Evolutionary conservation across 805 yeast species (phyloP), one percentile per base, ranked within the genome.

Genomic region (Citeromyces nyonsensis): DNA sequence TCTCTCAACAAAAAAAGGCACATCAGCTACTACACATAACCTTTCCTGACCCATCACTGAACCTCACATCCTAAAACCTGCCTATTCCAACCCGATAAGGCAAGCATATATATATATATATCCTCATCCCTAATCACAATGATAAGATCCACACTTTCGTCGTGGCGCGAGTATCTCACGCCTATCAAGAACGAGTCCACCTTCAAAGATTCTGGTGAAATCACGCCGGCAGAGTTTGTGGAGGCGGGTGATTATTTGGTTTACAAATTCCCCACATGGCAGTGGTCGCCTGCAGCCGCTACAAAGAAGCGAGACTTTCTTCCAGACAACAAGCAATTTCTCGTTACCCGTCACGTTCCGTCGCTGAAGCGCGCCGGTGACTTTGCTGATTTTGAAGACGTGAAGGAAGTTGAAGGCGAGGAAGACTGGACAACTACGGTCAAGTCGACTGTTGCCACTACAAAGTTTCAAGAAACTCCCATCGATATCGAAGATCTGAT

Each of bases 231-330:
- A 34, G 98, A 91, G 52, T 91, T 91, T 56, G 88, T 85, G 7
- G 62, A 61, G 35, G 96, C 98, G 3, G 98, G 98, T 14, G 96
- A 91, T 51, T 91, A 84, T 52, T 58, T 91, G 36, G 86, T 77
- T 24, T 76, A 73, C 53, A 82, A 79, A 61, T 91, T 91, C 51
- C 97, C 98, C 2, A 91, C 97, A 1, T 91, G 98, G 98, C 73
- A 74, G 39, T 91, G 98, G 98, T 58, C 71, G 2, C 58, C 70
- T 3, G 73, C 78, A 1, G 68, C 78, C 10, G 53, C 60, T 10
- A 57, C 65, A 6, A 66, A 63, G 41, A 57, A 49, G 31, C 69
- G 75, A 40, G 78, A 72, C 39, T 91, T 84, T 43, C 56, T 91
- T 37, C 98, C 98, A 1, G 57, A 58, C 2, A 86, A 82, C 42